Base-by-base conservation (phyloP, 805 yeast genomes). In the Pichia pseudocactophila region DNA sequence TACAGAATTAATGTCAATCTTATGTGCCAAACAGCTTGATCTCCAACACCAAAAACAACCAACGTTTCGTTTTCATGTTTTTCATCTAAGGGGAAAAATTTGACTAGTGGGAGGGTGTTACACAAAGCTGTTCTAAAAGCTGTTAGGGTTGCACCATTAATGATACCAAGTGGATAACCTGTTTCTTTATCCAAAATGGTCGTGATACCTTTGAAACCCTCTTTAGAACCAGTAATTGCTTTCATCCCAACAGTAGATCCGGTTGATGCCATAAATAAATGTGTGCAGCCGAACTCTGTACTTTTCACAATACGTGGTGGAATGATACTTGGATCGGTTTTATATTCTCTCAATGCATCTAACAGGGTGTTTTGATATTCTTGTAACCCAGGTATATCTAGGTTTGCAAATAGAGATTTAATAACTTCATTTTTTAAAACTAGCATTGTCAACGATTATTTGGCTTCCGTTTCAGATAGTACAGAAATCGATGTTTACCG, bases 101-200 rank as follows among this genome's bases (percentile, higher is more conserved):
- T 68, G 11, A 57, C 59, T 43, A 78, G 52, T 0, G 75, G 74
- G 16, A 77, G 54, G 7, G 71, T 64, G 22, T 76, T 69, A 22
- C 77, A 74, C 42, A 80, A 61, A 0, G 84, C 84, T 3, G 87
- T 80, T 53, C 86, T 66, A 48, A 79, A 77, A 0, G 82, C 86
- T 2, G 86, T 80, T 31, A 78, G 56, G 1, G 77, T 67, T 40
- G 65, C 64, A 2, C 82, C 85, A 50, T 76, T 78, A 30, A 80
- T 54, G 3, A 78, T 61, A 3, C 82, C 85, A 9, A 57, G 38
- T 7, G 76, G 55, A 25, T 62, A 63, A 2, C 86, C 87, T 20
- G 70, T 69, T 7, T 53, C 47, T 36, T 72, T 70, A 48, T 77
- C 73, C 20, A 78, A 48, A 10, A 79, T 63, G 22, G 71, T 55